A percentile compares a stretch with the other conserved stretches of the same genome.
phyloP scores from a whole-genome alignment of 331 rosid species.

The Malus hybrid region DNA sequence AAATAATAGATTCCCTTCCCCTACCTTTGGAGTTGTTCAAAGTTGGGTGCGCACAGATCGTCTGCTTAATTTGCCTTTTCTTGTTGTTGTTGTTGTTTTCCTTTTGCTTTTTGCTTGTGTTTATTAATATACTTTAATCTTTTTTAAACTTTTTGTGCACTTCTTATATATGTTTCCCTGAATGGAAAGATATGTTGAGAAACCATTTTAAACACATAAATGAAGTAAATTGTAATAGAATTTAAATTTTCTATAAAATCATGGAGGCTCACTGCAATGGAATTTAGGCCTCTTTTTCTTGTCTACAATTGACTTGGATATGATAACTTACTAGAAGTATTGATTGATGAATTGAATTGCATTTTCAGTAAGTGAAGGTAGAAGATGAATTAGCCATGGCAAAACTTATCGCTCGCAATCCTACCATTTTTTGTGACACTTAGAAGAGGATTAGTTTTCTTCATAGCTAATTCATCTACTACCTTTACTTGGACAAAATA shows the following conservation, averaged over 20 bases:
- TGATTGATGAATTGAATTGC: no score
- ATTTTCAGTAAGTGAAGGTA: no score
- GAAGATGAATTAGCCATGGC: no score
- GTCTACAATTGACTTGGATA: no score
- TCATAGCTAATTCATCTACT: no score
- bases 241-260: background rate
- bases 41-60: background rate
- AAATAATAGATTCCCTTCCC: background rate
- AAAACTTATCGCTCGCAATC: no score
- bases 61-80: background rate
- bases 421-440: no score
- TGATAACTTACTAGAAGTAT: no score
- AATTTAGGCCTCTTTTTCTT: no score
- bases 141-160: background rate
- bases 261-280: background rate
- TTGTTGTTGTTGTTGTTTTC: background rate
- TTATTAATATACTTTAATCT: background rate
- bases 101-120: background rate
- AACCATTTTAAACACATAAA: background rate
- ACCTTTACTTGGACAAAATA: no score
- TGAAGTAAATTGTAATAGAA: background rate
- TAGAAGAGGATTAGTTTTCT: no score
- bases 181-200: background rate
- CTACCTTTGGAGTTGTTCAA: background rate
- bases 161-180: no score